Evolutionary conservation across 1,139 yeast species (phyloP).

Genomic region (Candida sanyaensis): DNA sequence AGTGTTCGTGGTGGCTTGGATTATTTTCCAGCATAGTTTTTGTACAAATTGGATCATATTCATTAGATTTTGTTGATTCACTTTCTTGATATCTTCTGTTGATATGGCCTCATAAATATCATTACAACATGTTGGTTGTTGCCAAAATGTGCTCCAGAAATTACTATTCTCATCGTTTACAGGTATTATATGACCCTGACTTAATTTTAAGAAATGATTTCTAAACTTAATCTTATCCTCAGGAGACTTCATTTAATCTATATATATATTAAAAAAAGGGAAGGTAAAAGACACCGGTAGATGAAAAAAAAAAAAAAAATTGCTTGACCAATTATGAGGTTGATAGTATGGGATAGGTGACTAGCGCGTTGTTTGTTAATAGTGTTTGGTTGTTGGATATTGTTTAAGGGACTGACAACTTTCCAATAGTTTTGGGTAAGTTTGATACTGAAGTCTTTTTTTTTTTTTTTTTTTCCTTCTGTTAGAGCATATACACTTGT

Average conservation of each 20-base stretch:
- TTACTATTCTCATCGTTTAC: constrained; percentile 30
- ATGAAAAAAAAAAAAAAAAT: too few relatives aligned
- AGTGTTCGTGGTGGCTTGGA: constrained; percentile 17
- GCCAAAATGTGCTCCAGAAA: constrained; percentile 54
- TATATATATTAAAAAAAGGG: neutral
- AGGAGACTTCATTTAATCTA: constrained; percentile 60
- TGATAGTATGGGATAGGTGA: too few relatives aligned
- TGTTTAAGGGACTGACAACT: too few relatives aligned
- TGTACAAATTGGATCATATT: constrained; percentile 59
- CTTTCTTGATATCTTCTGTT: constrained; percentile 56
- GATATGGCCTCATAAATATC: constrained; percentile 63
- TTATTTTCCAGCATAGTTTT: constrained; percentile 34
- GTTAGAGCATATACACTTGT: too few relatives aligned
- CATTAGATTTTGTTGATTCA: constrained; percentile 57
- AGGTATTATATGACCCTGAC: constrained; percentile 55
- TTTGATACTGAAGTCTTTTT: too few relatives aligned
- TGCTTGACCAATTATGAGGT: too few relatives aligned
- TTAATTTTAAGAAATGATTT: constrained; percentile 62
- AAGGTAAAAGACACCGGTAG: neutral
- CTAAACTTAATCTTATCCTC: constrained; percentile 67
- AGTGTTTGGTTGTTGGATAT: too few relatives aligned
- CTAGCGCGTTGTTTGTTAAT: too few relatives aligned
- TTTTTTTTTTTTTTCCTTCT: too few relatives aligned
- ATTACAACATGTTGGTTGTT: constrained; percentile 28
- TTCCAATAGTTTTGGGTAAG: too few relatives aligned